Evolutionary conservation across 768 basidiomycete species (phyloP).

Genomic region (Auriscalpium microsporum): DNA sequence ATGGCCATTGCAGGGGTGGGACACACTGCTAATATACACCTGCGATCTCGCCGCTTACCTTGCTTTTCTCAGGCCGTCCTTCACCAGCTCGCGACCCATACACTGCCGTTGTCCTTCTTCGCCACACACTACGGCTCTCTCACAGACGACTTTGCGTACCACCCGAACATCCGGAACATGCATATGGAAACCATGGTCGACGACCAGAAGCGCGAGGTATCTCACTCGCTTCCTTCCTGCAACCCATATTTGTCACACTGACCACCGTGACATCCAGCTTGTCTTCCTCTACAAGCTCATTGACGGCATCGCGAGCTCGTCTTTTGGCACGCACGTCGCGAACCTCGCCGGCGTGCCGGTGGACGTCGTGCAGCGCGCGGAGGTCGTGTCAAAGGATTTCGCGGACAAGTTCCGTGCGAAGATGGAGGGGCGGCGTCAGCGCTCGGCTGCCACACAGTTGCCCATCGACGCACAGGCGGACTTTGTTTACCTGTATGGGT

Average conservation of each 20-base stretch:
- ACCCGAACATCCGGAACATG: slow-evolving; percentile 90
- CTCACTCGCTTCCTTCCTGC: background rate
- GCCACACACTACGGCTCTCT: slow-evolving; percentile 96
- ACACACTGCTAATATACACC: slow-evolving; percentile 5
- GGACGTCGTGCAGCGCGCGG: slow-evolving; percentile 82
- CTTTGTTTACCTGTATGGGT: slow-evolving; percentile 67
- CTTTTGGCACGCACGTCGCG: slow-evolving; percentile 93
- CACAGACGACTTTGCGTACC: slow-evolving; percentile 88
- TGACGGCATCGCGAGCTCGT: slow-evolving; percentile 76
- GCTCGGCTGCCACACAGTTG: slow-evolving; percentile 45
- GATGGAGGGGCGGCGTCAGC: slow-evolving; percentile 55
- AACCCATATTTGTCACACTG: background rate
- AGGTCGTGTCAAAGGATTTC: slow-evolving; percentile 78
- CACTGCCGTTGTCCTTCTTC: slow-evolving; percentile 87
- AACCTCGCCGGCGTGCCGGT: slow-evolving; percentile 87
- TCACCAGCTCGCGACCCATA: slow-evolving; percentile 90
- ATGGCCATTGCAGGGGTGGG: slow-evolving; percentile 92
- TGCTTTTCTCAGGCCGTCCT: slow-evolving; percentile 62
- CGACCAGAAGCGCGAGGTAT: slow-evolving; percentile 81
- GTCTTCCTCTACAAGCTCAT: slow-evolving; percentile 94
- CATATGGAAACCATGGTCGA: slow-evolving; percentile 94
- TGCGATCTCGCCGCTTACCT: background rate
- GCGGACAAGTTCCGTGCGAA: slow-evolving; percentile 81
- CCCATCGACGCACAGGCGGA: slow-evolving; percentile 84
- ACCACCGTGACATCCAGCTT: slow-evolving; percentile 38